Conservation (phyloP, 2,329 filamentous ascomycete genomes). For the Epichloe hybrida region DNA sequence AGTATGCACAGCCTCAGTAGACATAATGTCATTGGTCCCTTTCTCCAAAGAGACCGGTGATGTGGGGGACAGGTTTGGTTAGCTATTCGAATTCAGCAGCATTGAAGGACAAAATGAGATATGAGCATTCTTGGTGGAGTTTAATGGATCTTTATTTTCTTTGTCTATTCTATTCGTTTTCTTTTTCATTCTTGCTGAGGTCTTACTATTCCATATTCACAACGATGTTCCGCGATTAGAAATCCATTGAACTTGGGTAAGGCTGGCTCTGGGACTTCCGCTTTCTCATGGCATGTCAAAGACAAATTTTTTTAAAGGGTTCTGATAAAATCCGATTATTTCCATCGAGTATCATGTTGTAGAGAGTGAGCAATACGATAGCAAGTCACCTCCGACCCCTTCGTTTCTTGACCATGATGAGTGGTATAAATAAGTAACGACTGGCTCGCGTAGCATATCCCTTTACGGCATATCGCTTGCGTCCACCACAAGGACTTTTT, state of each 20-base stretch:
- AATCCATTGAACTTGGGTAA: conserved; percentile 2
- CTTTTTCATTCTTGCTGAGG: not conserved
- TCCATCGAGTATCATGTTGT: not conserved
- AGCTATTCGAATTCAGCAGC: conserved; percentile 4
- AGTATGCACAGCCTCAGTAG: conserved; percentile 50
- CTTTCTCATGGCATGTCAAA: conserved; percentile 1
- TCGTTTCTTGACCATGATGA: not conserved
- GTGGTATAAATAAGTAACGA: not conserved
- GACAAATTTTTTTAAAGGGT: not conserved
- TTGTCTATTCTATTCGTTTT: not conserved
- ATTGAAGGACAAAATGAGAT: conserved; percentile 5
- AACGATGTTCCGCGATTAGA: not conserved
- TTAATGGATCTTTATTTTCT: conserved; percentile 6
- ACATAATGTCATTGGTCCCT: not conserved
- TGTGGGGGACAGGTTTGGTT: not conserved
- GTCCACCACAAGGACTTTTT: not conserved
- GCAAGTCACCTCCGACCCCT: too few relatives aligned
- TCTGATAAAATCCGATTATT: not conserved
- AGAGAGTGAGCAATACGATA: not conserved
- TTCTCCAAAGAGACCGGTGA: not conserved
- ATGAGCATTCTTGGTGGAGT: conserved; percentile 13
- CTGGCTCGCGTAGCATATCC: not conserved
- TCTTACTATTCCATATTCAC: not conserved
- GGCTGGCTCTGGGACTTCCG: conserved; percentile 2
- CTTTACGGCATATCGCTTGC: not conserved